Base-by-base conservation (phyloP, 2,329 filamentous ascomycete genomes). In the Exophiala dermatitidis region DNA sequence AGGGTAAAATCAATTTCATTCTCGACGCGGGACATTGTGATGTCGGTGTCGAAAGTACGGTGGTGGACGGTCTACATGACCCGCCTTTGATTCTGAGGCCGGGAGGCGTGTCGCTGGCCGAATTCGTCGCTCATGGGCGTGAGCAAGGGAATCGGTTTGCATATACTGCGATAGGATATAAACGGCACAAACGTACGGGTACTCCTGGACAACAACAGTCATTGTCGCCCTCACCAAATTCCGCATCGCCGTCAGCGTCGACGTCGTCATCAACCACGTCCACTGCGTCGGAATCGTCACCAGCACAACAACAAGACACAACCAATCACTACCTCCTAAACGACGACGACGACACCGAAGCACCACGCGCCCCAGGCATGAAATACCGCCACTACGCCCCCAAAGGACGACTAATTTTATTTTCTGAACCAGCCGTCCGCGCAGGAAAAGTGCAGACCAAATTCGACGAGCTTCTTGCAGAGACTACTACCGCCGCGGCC, bases 331-430 rank as follows among this genome's bases (percentile, higher is more conserved):
- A 31, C 36, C 10, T 29, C 48, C 4, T 31, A 19, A 53, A 58
- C 10, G 55, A 58, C 19, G 38, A 50, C 9, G 54, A 51, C 8
- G 58, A 50, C 9, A 54, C 49, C 8, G 58, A 47, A 3, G 77
- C 79, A 6, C 93, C 93, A 0, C 78, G 88, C 52, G 93, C 93
- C 0, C 93, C 93, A 0, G 93, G 93, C 1, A 98, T 98, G 93
- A 98, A 98, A 71, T 98, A 98, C 68, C 88, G 93, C 67, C 93
- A 98, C 68, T 98, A 98, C 66, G 95, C 90, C 41, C 93, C 93
- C 1, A 88, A 84, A 68, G 94, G 93, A 1, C 82, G 78, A 43
- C 90, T 98, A 1, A 74, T 95, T 9, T 75, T 97, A 1, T 95
- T 90, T 5, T 65, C 71, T 12, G 53, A 63, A 30, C 58, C 62